Conservation (phyloP, 1,284 basidiomycete species). For the Cystodermella granulosa region DNA sequence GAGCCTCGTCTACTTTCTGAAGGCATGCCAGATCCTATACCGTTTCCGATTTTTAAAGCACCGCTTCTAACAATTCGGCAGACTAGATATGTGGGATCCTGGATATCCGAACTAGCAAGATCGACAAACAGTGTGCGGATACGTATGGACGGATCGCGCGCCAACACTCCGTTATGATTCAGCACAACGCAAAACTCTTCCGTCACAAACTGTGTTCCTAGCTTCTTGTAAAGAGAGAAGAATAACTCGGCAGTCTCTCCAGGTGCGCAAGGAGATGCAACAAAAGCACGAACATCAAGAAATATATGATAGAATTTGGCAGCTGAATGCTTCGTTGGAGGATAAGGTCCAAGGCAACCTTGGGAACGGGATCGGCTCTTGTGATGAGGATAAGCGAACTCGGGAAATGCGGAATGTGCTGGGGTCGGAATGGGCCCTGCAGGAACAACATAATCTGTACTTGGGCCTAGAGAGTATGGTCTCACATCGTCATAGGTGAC, state of each 20-base stretch:
- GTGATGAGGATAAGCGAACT: conserved; percentile 43
- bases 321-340: conserved; percentile 40
- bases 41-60: conserved; percentile 69
- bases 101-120: conserved; percentile 78
- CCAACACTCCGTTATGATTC: conserved; percentile 86
- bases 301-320: conserved; percentile 84
- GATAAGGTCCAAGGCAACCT: conserved; percentile 42
- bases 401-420: conserved; percentile 64
- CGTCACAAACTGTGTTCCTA: conserved; percentile 80
- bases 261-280: conserved; percentile 81
- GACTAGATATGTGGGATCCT: conserved; percentile 79
- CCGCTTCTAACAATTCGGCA: conserved; percentile 90
- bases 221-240: conserved; percentile 88
- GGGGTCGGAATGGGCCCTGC: conserved; percentile 52
- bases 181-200: conserved; percentile 90
- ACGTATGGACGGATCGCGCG: conserved; percentile 63
- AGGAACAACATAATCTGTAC: conserved; percentile 41
- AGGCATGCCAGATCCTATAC: conserved; percentile 48
- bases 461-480: conserved; percentile 34
- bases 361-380: conserved; percentile 49
- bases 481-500: conserved; percentile 44
- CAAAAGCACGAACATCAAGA: conserved; percentile 86
- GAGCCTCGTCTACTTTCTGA: conserved; percentile 50
- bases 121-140: conserved; percentile 88
- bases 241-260: conserved; percentile 91